Base-by-base conservation (phyloP, 2,329 filamentous ascomycete genomes). In the Colletotrichum paranaense region DNA sequence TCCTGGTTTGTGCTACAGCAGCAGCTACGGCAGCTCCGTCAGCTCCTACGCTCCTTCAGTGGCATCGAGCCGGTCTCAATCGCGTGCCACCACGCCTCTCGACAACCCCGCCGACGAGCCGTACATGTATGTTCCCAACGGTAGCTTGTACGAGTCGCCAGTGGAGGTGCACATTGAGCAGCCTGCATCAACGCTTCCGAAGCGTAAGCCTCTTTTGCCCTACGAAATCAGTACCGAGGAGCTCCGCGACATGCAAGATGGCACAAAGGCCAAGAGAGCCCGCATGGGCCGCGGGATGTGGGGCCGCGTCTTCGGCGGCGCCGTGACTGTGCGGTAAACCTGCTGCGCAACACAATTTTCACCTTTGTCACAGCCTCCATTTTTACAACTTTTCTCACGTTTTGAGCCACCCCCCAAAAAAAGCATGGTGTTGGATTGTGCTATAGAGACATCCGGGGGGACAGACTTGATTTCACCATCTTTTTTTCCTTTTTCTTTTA, bases 181-280 rank as follows among this genome's bases (percentile, higher is more conserved):
- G 68, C 79, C 84, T 70, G 80, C 82, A 62, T 80, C 82, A 74
- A 85, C 84, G 78, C 26, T 77, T 77, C 75, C 76, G 30, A 72
- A 75, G 72, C 74, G 72, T 58, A 78, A 74, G 76, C 78, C 73
- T 52, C 79, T 75, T 57, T 85, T 90, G 5, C 87, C 88, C 6
- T 90, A 90, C 80, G 88, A 90, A 81, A 88, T 90, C 76, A 86
- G 85, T 73, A 78, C 82, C 42, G 88, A 90, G 30, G 86, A 90
- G 72, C 84, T 89, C 72, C 84, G 85, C 73, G 84, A 86, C 69
- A 78, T 88, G 57, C 86, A 89, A 74, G 85, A 88, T 62, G 83
- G 81, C 53, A 78, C 78, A 72, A 87, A 86, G 80, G 74, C 81
- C n/a, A 88, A 88, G 83, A 86, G 88, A 64, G 84, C 84, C 72